These are phyloP conservation scores for Hericium coralloides DNA, from an alignment of 768 basidiomycete species.

Conservation along the genomic window DNA sequence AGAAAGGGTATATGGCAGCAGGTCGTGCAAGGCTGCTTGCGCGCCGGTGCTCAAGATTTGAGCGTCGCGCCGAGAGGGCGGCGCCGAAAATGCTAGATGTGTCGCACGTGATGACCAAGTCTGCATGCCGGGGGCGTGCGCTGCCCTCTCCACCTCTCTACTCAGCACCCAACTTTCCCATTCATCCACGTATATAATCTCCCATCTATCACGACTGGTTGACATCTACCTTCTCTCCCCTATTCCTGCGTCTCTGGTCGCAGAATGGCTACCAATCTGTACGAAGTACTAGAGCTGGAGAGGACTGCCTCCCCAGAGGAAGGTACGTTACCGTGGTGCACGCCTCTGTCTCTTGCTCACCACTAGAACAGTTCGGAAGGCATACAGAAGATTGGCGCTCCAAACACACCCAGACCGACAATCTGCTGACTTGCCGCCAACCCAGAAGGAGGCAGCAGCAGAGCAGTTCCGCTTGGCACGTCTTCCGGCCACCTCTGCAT, in stretches of 20 bases:
- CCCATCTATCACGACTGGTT: background rate
- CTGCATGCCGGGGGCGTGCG: background rate
- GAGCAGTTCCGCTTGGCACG: slow-evolving; percentile 43
- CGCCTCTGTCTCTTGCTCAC: background rate
- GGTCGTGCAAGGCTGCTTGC: background rate
- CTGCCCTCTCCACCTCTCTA: background rate
- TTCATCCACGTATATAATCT: background rate
- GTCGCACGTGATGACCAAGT: background rate
- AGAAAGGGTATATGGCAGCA: background rate
- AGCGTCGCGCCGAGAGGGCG: background rate
- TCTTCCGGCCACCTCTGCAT: slow-evolving; percentile 14
- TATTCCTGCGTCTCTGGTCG: background rate
- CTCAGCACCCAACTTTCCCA: background rate
- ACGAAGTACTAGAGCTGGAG: slow-evolving; percentile 50
- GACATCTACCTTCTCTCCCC: background rate
- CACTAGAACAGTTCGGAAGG: slow-evolving; percentile 50
- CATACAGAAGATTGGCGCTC: slow-evolving; percentile 67
- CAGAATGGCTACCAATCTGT: slow-evolving; percentile 49
- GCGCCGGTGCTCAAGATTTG: background rate
- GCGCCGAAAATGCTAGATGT: background rate
- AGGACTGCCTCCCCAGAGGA: slow-evolving; percentile 52
- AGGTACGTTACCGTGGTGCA: slow-evolving; percentile 33
- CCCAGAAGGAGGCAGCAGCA: slow-evolving; percentile 51
- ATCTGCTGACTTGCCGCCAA: slow-evolving; percentile 29
- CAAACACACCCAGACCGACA: slow-evolving; percentile 73